Base-by-base conservation (phyloP, 306 rosid species). In the Boehmeria nivea region DNA sequence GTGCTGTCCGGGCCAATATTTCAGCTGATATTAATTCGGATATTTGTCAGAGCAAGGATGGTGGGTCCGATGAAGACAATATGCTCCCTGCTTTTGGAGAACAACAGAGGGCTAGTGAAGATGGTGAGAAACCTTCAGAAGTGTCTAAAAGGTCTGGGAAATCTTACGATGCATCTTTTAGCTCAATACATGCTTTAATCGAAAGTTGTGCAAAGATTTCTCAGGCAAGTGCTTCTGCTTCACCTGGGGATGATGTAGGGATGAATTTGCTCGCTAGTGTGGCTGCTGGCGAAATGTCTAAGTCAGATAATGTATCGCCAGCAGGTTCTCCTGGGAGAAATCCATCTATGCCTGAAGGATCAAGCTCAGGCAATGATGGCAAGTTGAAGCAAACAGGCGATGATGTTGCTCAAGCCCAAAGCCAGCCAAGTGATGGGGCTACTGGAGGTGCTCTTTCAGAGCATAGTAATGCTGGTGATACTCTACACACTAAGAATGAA, bases 221-320 rank as follows among this genome's bases (percentile, higher is more conserved):
- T 51, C 90, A 82, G 70, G 61, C 74, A 25, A 70, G 53, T 50
- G 64, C 64, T 9, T 44, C 77, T 27, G 59, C 74, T 25, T 67
- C 76, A 9, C 71, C 72, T 15, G 78, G 79, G 39, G 96, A 88
- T 78, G 88, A 78, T 66, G 79, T 69, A 36, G 96, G 96, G 54
- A 88, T 88, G 94, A 85, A 88, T 71, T 76, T 88, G 63, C 88
- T 88, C 67, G 96, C 96, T 48, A 88, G 88, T n/a, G 96, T 88
- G 64, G 96, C 96, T 46, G 72, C 96, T 31, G 90, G 85, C 48
- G 91, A 85, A 71, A 73, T 88, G 19, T 73, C 73, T 12, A 84
- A 80, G 60, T 84, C 90, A 34, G 81, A 70, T 19, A 61, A 68
- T 72, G 68, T 57, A 12, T 76, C 83, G 6, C 82, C 89, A 5